These are phyloP conservation scores for Mantamonas sphyraenae DNA, from an alignment of 78 protist species.

Conservation along the genomic window DNA sequence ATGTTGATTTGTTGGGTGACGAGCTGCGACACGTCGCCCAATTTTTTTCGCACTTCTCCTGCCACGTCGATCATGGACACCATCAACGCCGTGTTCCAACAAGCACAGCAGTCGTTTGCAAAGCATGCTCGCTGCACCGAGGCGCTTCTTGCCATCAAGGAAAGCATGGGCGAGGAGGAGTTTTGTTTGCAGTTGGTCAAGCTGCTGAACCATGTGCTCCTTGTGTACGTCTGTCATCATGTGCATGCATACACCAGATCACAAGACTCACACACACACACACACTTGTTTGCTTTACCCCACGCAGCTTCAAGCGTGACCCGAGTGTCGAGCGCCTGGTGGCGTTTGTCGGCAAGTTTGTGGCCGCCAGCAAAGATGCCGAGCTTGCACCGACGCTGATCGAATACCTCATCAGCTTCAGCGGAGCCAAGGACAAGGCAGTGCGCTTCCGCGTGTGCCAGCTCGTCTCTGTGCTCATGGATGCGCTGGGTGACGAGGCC, in stretches of 20 bases:
- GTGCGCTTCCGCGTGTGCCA: constrained; percentile 32
- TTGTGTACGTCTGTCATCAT: too few relatives aligned
- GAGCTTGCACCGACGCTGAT: background rate
- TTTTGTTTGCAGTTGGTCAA: background rate
- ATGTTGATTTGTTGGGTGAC: too few relatives aligned
- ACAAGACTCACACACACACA: too few relatives aligned
- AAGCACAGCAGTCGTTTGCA: background rate
- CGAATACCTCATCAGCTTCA: background rate
- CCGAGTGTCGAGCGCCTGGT: constrained; percentile 21
- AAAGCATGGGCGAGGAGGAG: background rate
- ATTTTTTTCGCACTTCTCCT: too few relatives aligned
- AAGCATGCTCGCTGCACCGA: background rate
- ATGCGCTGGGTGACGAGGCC: constrained; percentile 7
- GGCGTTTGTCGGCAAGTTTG: background rate
- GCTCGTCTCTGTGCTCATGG: background rate
- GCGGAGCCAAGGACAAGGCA: constrained; percentile 16
- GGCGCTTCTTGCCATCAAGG: background rate
- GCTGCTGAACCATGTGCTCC: background rate
- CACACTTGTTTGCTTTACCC: too few relatives aligned
- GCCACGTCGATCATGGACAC: too few relatives aligned
- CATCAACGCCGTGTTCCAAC: too few relatives aligned
- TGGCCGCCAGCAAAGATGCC: background rate
- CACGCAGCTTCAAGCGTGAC: constrained; percentile 35
- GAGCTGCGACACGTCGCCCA: too few relatives aligned
- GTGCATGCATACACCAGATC: too few relatives aligned